Conservation (phyloP, 164 flowering plant genomes). For the Brasenia schreberi region DNA sequence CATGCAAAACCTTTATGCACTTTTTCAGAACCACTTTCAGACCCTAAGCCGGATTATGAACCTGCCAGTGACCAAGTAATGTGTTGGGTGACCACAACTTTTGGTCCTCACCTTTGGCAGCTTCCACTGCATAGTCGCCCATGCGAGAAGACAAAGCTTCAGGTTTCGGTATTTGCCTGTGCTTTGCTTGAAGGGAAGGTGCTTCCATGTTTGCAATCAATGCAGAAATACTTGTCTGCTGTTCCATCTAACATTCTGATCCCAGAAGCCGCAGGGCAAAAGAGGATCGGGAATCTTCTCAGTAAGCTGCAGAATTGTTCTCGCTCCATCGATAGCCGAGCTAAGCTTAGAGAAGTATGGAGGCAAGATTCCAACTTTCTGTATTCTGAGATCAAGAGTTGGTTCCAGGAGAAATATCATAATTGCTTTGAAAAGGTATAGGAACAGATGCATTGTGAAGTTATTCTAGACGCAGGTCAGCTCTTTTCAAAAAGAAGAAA, state of each 20-base stretch:
- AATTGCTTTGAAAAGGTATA: slow-evolving; percentile 45
- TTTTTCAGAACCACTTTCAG: slow-evolving; percentile 59
- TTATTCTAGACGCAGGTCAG: slow-evolving; percentile 25
- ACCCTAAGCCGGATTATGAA: slow-evolving; percentile 69
- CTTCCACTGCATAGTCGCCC: slow-evolving; percentile 51
- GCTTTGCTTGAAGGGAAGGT: slow-evolving; percentile 80
- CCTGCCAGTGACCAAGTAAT: slow-evolving; percentile 41
- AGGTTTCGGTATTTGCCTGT: slow-evolving; percentile 55
- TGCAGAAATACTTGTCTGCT: slow-evolving; percentile 34
- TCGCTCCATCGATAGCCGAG: slow-evolving; percentile 40
- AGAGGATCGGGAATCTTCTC: slow-evolving; percentile 68
- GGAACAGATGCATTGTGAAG: slow-evolving; percentile 60
- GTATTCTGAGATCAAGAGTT: slow-evolving; percentile 41
- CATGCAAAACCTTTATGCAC: slow-evolving; percentile 52
- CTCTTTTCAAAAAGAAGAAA: slow-evolving; percentile 34
- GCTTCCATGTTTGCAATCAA: slow-evolving; percentile 59
- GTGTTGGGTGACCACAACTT: slow-evolving; percentile 46
- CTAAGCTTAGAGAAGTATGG: slow-evolving; percentile 50
- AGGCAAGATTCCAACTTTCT: slow-evolving; percentile 38
- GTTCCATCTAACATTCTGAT: slow-evolving; percentile 43
- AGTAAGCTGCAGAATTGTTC: slow-evolving; percentile 21
- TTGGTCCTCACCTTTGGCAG: slow-evolving; percentile 75
- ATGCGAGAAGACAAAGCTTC: slow-evolving; percentile 21
- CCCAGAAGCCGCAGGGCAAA: slow-evolving; percentile 54
- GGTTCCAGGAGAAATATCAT: slow-evolving; percentile 59